These are phyloP conservation scores for Cinnamomum chago DNA, from an alignment of 164 flowering plant species.

Conservation along the genomic window DNA sequence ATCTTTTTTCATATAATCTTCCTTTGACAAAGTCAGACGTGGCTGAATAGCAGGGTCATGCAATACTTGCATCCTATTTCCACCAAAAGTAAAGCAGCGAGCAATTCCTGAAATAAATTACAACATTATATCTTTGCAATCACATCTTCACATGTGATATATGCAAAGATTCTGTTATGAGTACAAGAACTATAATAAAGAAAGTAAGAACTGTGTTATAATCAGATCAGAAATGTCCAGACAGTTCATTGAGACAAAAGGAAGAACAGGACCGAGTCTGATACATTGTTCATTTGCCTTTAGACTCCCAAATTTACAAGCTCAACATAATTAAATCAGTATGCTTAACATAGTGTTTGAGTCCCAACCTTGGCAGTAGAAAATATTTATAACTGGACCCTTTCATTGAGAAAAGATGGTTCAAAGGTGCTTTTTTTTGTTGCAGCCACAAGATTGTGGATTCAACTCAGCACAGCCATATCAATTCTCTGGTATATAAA, in stretches of 20 bases:
- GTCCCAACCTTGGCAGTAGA: not conserved
- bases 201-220: not conserved
- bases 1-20: slow-evolving; percentile 69
- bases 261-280: no score
- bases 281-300: not conserved
- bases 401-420: no score
- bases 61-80: slow-evolving; percentile 66
- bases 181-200: not conserved
- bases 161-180: not conserved
- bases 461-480: no score
- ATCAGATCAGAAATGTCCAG: not conserved
- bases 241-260: not conserved
- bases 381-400: no score
- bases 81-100: slow-evolving; percentile 95
- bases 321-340: no score
- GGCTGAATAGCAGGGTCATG: slow-evolving; percentile 72
- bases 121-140: not conserved
- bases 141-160: not conserved
- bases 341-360: not conserved
- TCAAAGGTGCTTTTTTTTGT: no score
- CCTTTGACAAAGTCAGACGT: slow-evolving; percentile 61
- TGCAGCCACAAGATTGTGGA: no score
- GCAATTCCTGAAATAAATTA: slow-evolving; percentile 65
- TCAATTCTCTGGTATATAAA: no score
- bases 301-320: not conserved